Evolutionary conservation across 805 yeast genomes (phyloP).

Genomic region (Zygosaccharomyces pseudorouxii): DNA sequence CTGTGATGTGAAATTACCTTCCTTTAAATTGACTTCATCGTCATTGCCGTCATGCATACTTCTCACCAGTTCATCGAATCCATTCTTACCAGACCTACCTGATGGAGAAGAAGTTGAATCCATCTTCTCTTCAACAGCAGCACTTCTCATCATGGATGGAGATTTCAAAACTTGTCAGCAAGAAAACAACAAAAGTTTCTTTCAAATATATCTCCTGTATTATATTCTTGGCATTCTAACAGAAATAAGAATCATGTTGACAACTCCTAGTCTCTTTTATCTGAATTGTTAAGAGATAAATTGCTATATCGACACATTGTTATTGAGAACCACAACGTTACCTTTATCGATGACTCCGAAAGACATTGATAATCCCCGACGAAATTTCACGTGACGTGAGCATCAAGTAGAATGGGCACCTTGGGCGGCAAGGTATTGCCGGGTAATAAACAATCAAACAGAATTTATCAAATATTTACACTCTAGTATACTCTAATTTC

Average conservation of each 20-base stretch:
- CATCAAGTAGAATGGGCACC: not conserved
- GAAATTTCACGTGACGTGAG: slow-evolving; percentile 7
- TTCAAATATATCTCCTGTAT: not conserved
- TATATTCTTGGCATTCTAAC: not conserved
- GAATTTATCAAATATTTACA: not conserved
- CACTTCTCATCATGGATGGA: not conserved
- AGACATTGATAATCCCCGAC: slow-evolving; percentile 1
- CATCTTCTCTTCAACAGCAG: slow-evolving; percentile 2
- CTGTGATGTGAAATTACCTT: not conserved
- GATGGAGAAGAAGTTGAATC: slow-evolving; percentile 3
- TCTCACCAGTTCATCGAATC: slow-evolving; percentile 4
- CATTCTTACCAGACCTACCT: not conserved
- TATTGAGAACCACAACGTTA: not conserved
- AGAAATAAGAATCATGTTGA: not conserved
- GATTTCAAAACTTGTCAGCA: too few relatives aligned
- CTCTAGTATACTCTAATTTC: not conserved
- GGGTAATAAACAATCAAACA: not conserved
- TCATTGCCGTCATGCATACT: not conserved
- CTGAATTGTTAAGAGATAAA: not conserved
- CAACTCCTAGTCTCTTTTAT: not conserved
- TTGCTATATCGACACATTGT: not conserved
- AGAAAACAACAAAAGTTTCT: too few relatives aligned
- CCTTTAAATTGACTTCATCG: not conserved
- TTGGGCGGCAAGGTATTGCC: not conserved
- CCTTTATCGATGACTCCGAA: not conserved